Base-by-base conservation (phyloP, 2,329 filamentous ascomycete genomes). In the Thermoascus crustaceus region DNA sequence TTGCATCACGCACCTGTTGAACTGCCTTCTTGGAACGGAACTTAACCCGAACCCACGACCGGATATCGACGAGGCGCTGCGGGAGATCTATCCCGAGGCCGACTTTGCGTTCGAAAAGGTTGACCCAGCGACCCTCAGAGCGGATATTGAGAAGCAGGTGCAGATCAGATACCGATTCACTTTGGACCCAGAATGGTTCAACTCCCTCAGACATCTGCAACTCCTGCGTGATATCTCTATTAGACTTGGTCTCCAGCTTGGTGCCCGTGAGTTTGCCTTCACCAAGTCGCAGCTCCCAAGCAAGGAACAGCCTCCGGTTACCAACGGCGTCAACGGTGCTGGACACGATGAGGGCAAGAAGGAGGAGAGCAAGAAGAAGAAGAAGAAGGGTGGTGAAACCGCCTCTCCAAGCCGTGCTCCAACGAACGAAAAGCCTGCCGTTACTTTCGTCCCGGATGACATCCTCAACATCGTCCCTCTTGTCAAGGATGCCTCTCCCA, bases 391-490 rank as follows among this genome's bases (percentile, higher is more conserved):
- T 42, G 54, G 62, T 11, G 67, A 67, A 30, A 63, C 67, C 30
- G 57, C 55, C 40, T 71, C 73, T 6, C 69, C 73, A 7, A 58
- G 57, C 38, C 64, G 50, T 30, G 45, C 47, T 9, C 40, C 54
- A 8, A 67, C 70, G 1, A 60, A 69, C 11, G 65, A 55, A 49
- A 67, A 49, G 47, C 71, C 59, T 41, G 61, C 50, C 48, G 59
- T 61, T 41, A 87, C 84, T 1, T 96, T 98, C 64, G 72, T 69
- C 34, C 71, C 85, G 1, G 87, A 94, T 41, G 87, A 98, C 50
- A 75, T 98, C 44, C 65, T 94, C 47, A 95, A 95, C 63, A 73
- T 95, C 41, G 85, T 95, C n/a, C 91, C 91, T 5, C 68, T 96
- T 30, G 77, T 96, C 53, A 96, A 96, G 71, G 88, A 98, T 58